These are phyloP conservation scores for Cadophora sp. DNA, from an alignment of 2,329 filamentous ascomycete species.

Conservation along the genomic window DNA sequence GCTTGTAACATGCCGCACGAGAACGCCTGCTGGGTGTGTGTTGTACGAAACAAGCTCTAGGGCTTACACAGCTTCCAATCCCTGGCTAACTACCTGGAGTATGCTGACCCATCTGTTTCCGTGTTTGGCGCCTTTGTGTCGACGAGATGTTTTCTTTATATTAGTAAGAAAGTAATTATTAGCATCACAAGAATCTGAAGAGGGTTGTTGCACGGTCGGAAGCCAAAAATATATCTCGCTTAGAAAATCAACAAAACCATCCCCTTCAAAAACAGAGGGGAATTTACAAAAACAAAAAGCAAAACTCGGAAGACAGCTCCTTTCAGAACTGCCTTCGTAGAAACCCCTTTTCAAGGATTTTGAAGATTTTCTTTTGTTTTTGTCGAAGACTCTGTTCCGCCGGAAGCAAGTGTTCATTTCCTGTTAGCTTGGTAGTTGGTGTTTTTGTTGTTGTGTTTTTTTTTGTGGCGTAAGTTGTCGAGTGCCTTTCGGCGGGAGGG, in stretches of 20 bases:
- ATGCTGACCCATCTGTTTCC: too few relatives aligned
- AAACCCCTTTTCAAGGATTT: background rate
- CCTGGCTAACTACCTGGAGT: too few relatives aligned
- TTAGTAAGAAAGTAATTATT: too few relatives aligned
- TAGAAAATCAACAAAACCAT: background rate
- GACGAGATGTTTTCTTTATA: too few relatives aligned
- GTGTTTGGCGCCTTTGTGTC: too few relatives aligned
- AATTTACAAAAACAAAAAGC: background rate
- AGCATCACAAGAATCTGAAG: too few relatives aligned
- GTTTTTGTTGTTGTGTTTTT: background rate
- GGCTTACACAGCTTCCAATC: too few relatives aligned
- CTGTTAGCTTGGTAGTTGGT: background rate
- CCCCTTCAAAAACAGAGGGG: background rate
- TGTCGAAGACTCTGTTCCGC: background rate
- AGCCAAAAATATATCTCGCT: too few relatives aligned
- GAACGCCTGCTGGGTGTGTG: background rate
- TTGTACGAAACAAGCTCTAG: too few relatives aligned
- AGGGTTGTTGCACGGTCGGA: too few relatives aligned
- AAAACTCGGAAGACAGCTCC: background rate
- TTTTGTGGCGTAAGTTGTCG: background rate
- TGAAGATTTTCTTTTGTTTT: background rate
- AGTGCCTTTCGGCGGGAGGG: background rate
- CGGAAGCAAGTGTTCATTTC: background rate
- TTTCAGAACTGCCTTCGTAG: background rate
- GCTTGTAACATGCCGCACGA: background rate